Percentiles rank a stretch among this genome's conserved stretches.
These are phyloP conservation scores for Syzygium jambos DNA, from an alignment of 345 rosid species.

Conservation along the genomic window DNA sequence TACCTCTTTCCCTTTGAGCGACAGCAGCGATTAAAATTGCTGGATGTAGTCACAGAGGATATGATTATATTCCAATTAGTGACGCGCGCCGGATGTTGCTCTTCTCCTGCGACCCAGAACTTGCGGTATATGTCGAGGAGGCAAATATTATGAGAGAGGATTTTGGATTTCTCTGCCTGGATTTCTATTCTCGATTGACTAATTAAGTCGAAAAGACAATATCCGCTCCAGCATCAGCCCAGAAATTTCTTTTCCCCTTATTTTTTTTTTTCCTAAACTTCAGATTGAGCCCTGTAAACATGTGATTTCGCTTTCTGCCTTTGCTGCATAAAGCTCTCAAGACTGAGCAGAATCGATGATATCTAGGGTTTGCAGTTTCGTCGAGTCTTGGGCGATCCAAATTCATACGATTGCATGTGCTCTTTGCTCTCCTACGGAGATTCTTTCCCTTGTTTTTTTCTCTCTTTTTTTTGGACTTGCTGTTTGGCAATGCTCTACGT, in stretches of 20 bases:
- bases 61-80: neutral
- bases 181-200: neutral
- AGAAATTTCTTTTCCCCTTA: neutral
- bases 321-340: neutral
- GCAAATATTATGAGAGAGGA: neutral
- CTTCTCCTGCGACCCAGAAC: neutral
- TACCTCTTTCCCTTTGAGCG: neutral
- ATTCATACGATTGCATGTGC: neutral
- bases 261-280: neutral
- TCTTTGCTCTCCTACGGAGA: neutral
- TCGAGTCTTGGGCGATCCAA: neutral
- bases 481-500: neutral
- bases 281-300: neutral
- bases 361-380: neutral
- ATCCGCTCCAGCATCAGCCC: rapidly evolving
- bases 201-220: neutral
- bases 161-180: neutral
- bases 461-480: neutral
- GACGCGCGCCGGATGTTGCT: neutral
- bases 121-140: neutral
- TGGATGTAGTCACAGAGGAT: neutral
- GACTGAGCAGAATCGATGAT: neutral
- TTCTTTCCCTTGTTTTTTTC: neutral
- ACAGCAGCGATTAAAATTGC: too few relatives aligned
- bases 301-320: neutral